These are phyloP conservation scores for Fusarium vanettenii DNA, from an alignment of 2,329 filamentous ascomycete genomes.

Conservation along the genomic window DNA sequence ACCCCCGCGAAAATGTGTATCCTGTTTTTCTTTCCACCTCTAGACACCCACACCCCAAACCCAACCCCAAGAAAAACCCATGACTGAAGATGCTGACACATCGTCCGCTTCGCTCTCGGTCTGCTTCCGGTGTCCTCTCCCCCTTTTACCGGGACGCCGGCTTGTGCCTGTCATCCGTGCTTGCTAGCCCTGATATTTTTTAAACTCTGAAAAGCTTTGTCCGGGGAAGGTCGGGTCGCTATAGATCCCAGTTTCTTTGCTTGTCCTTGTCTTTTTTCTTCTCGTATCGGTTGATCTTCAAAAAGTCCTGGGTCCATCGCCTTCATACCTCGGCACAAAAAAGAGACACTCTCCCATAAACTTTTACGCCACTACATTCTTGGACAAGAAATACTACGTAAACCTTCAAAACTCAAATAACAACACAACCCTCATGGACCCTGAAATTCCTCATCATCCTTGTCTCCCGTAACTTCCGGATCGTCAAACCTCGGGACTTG, in stretches of 20 bases:
- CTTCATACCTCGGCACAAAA: not conserved
- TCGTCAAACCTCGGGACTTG: conserved; percentile 23
- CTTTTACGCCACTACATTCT: not conserved
- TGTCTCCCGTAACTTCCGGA: not conserved
- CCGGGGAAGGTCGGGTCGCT: not conserved
- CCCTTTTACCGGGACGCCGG: not conserved
- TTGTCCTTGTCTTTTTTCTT: not conserved
- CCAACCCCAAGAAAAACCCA: not conserved
- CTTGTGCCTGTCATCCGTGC: not conserved
- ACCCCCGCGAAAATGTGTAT: too few species aligned
- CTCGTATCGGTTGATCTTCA: not conserved
- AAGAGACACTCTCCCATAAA: not conserved
- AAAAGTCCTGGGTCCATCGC: not conserved
- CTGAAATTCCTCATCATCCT: not conserved
- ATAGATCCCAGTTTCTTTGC: not conserved
- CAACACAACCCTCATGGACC: not conserved
- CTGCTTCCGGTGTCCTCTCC: not conserved
- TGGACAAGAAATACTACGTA: not conserved
- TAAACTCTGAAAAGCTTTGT: not conserved
- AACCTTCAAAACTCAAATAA: not conserved
- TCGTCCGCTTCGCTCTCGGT: not conserved
- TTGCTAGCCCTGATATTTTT: not conserved
- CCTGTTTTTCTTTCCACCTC: too few species aligned
- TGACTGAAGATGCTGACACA: conserved; percentile 32
- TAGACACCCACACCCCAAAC: not conserved